Percentiles rank a stretch among this genome's conserved stretches.
These are phyloP conservation scores for Populus trichocarpa DNA, from an alignment of 441 rosid genomes.

Conservation along the genomic window DNA sequence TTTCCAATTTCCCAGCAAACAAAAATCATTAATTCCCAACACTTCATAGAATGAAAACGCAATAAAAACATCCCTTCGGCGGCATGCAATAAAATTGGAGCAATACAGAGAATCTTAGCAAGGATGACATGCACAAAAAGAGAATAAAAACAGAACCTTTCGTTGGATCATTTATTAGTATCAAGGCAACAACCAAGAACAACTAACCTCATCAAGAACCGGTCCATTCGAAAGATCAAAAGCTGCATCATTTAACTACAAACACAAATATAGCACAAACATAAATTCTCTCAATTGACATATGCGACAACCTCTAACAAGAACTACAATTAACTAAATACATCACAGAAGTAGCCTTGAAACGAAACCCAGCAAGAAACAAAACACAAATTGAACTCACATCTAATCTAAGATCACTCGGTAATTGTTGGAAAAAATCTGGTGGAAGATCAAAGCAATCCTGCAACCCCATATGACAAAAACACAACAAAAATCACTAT, in stretches of 20 bases:
- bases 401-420: constrained; percentile 79
- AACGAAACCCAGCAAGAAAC: neutral
- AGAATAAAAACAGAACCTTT: neutral
- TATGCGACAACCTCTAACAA: neutral
- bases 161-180: neutral
- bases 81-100: neutral
- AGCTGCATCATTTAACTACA: constrained; percentile 87
- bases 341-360: neutral
- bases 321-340: neutral
- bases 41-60: neutral
- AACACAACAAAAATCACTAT: neutral
- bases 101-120: neutral
- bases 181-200: neutral
- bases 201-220: constrained; percentile 68
- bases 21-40: neutral
- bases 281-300: neutral
- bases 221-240: constrained; percentile 92
- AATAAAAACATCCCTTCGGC: neutral
- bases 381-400: constrained; percentile 29
- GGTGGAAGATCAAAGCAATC: constrained; percentile 77
- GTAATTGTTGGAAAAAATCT: constrained; percentile 64
- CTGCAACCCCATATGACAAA: constrained; percentile 35
- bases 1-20: neutral
- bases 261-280: constrained; percentile 5
- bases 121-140: neutral